Evolutionary conservation across 75 land plant species (phyloP), one percentile per base, ranked within the genome.

Genomic region (Cunninghamia lanceolata): DNA sequence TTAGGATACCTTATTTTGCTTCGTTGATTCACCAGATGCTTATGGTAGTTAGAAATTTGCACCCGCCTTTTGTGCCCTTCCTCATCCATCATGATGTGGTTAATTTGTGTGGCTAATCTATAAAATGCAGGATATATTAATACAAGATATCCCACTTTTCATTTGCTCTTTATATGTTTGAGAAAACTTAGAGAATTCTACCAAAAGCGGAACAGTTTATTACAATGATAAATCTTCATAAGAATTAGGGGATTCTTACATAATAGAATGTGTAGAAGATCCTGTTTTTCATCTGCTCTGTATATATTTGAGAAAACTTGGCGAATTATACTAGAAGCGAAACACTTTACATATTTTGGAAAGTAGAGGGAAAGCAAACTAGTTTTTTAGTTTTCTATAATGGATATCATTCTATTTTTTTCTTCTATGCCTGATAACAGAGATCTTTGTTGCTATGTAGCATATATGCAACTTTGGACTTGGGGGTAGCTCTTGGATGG

Each of bases 401-500:
- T 21, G 25, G 25, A 63, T 63, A 63, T 63, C 68, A 63, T 63
- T 63, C 25, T 56, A 73, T 2, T 74, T 35, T 35, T 59, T 63
- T 30, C 13, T 36, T 34, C 21, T 38, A 74, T 2, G 39, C 36
- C 6, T 75, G 36, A 75, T 35, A 75, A 36, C 78, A 75, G 19
- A 75, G 68, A 35, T 75, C 78, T 82, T 43, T 75, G 17, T 43
- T 73, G 9, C 40, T 9, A 1, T 87, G 87, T 68, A 89, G 89
- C 52, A 86, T 86, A 40, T 86, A 86, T 82, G 88, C 85, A 54
- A 89, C 89, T 32, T 53, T 86, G 79, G 47, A 83, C 63, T 47
- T 89, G 88, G 89, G 89, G 42, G 59, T 86, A 45, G 45, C 89
- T n/a, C 76, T 86, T 32, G 89, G 89, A 43, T 89, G 89, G 89